Evolutionary conservation across 768 basidiomycete species (phyloP).

Genomic region (Lactarius sanguifluus): DNA sequence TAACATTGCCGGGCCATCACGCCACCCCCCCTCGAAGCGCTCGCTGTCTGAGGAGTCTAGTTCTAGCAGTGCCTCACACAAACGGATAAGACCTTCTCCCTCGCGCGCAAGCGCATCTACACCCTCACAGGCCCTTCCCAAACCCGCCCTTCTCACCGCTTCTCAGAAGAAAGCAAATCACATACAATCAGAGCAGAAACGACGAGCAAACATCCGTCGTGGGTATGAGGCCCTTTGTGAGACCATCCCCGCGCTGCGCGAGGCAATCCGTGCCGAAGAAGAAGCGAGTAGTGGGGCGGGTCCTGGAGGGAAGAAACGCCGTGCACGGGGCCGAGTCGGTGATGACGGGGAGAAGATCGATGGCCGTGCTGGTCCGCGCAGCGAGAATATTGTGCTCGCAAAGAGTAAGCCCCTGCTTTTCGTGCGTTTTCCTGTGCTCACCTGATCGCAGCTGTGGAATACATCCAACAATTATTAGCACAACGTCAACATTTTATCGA

Average conservation of each 20-base stretch:
- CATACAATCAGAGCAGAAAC: slow-evolving; percentile 92
- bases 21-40: slow-evolving; percentile 24
- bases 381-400: slow-evolving; percentile 84
- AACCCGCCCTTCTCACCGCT: slow-evolving; percentile 60
- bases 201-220: slow-evolving; percentile 83
- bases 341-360: slow-evolving; percentile 66
- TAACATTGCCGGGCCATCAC: slow-evolving; percentile 22
- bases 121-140: slow-evolving; percentile 29
- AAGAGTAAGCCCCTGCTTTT: slow-evolving; percentile 63
- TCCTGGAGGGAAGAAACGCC: slow-evolving; percentile 35
- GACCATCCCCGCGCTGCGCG: slow-evolving; percentile 75
- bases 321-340: slow-evolving; percentile 33
- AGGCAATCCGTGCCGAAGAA: slow-evolving; percentile 78
- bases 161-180: slow-evolving; percentile 93
- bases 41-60: slow-evolving; percentile 25
- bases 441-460: slow-evolving; percentile 70
- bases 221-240: slow-evolving; percentile 90
- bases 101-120: slow-evolving; percentile 19
- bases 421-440: slow-evolving; percentile 20
- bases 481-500: slow-evolving; percentile 57
- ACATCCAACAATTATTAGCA: slow-evolving; percentile 64
- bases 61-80: slow-evolving; percentile 10
- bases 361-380: slow-evolving; percentile 84
- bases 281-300: slow-evolving; percentile 46
- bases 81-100: slow-evolving; percentile 23